These are phyloP conservation scores for Trametes sp. DNA, from an alignment of 1,284 basidiomycete species.

Conservation along the genomic window DNA sequence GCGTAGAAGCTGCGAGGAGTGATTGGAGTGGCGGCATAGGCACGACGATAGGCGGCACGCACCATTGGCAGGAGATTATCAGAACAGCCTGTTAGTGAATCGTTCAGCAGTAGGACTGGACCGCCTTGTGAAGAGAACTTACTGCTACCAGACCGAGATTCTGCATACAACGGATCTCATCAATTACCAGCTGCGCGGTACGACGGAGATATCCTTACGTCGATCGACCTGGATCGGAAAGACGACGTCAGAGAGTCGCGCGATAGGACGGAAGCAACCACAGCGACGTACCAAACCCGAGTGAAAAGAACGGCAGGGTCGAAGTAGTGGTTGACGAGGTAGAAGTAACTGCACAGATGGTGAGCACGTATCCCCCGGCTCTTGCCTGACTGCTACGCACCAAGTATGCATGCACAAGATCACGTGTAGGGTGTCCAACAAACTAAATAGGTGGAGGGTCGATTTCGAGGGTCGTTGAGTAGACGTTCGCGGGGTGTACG, in stretches of 20 bases:
- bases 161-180: background rate
- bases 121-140: background rate
- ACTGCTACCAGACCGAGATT: background rate
- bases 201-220: no score
- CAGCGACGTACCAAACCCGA: background rate
- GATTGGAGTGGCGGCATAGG: no score
- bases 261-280: background rate
- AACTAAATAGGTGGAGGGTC: background rate
- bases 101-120: background rate
- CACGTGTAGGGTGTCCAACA: background rate
- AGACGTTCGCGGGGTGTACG: background rate
- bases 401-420: conserved; percentile 5
- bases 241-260: background rate
- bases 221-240: background rate
- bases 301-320: background rate
- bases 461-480: background rate
- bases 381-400: background rate
- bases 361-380: no score
- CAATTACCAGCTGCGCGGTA: no score
- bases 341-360: background rate
- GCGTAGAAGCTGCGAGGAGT: background rate
- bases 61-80: background rate
- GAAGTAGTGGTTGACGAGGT: conserved; percentile 4
- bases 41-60: background rate
- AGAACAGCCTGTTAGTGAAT: background rate